A percentile compares a stretch with the other conserved stretches of the same genome.
phyloP scores from a whole-genome alignment of 1,284 basidiomycete species.

The Fomitopsis schrenkii region DNA sequence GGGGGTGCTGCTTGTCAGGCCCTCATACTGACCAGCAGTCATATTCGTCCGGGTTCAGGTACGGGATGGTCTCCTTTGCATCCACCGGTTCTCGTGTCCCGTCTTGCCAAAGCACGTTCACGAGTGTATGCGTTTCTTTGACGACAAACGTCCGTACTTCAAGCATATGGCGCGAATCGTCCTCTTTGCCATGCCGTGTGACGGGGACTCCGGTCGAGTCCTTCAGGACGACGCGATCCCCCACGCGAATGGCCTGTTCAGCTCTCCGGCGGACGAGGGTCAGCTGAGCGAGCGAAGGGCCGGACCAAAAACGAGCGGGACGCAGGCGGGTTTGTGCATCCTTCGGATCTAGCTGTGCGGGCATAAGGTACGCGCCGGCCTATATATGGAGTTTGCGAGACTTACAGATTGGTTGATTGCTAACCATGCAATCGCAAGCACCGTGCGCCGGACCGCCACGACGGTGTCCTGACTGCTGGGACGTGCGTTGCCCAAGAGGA shows the following conservation, averaged over 20 bases:
- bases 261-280: conserved; percentile 59
- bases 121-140: conserved; percentile 62
- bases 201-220: conserved; percentile 39
- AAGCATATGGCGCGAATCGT: conserved; percentile 40
- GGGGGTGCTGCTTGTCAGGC: neutral
- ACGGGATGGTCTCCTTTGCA: conserved; percentile 72
- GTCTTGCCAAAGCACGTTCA: conserved; percentile 88
- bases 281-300: conserved; percentile 61
- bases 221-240: conserved; percentile 61
- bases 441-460: conserved; percentile 72
- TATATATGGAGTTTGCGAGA: neutral
- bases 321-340: conserved; percentile 55
- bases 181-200: conserved; percentile 53
- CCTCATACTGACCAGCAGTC: conserved; percentile 67
- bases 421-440: conserved; percentile 83
- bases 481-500: conserved; percentile 40
- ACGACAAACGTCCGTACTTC: conserved; percentile 60
- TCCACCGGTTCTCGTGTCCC: conserved; percentile 59
- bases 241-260: conserved; percentile 63
- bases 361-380: neutral
- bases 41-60: conserved; percentile 80
- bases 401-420: conserved; percentile 83
- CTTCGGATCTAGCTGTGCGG: conserved; percentile 50
- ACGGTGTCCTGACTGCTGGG: conserved; percentile 55
- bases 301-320: conserved; percentile 76